Percentiles rank a stretch among this genome's conserved stretches.
Evolutionary conservation across 345 rosid species (phyloP).

Genomic region (Populus euphratica): DNA sequence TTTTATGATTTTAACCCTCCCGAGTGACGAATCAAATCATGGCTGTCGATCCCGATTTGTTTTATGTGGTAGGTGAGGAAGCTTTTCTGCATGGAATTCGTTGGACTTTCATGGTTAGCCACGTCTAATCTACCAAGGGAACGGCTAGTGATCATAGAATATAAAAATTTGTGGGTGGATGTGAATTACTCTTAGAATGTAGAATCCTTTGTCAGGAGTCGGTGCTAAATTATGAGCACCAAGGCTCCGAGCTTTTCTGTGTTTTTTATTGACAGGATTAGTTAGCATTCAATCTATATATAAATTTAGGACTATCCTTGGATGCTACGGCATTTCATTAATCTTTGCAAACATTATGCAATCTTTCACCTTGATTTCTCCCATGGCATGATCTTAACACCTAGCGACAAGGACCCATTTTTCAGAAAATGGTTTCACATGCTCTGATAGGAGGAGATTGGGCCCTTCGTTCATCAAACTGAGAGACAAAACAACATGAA

Average conservation of each 20-base stretch:
- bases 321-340: background rate
- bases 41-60: background rate
- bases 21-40: slow-evolving; percentile 2
- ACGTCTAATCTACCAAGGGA: background rate
- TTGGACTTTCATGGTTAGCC: background rate
- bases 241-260: too few species aligned
- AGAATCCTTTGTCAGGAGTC: too few species aligned
- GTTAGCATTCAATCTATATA: background rate
- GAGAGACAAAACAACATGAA: background rate
- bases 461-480: background rate
- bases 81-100: background rate
- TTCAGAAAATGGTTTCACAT: background rate
- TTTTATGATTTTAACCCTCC: background rate
- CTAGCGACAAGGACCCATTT: background rate
- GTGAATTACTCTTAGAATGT: too few species aligned
- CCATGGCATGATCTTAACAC: background rate
- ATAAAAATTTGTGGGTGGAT: too few species aligned
- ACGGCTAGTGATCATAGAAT: background rate
- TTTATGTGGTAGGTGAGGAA: background rate
- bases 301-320: background rate
- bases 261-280: background rate
- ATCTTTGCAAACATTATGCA: background rate
- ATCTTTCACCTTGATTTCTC: background rate
- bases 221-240: too few species aligned
- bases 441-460: background rate